These are phyloP conservation scores for Lippia alba DNA, from an alignment of 305 asterid genomes.

Conservation along the genomic window DNA sequence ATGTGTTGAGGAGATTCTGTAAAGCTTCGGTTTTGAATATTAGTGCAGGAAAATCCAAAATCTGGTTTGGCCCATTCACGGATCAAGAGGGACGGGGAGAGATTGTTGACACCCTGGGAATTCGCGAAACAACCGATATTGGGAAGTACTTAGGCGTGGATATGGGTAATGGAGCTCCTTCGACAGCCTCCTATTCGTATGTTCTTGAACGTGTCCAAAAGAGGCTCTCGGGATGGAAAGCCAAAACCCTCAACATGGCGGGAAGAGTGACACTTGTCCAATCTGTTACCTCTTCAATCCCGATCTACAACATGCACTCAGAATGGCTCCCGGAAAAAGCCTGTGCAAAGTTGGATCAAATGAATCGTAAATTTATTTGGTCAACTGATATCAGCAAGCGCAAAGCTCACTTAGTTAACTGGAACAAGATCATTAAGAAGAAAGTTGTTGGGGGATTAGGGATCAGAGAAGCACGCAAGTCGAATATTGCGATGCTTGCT, in stretches of 20 bases:
- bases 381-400: neutral
- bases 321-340: neutral
- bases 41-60: no score
- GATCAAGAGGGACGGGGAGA: no score
- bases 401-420: neutral
- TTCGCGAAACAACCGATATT: no score
- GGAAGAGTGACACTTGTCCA: neutral
- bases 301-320: neutral
- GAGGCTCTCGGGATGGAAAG: neutral
- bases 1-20: no score
- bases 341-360: neutral
- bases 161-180: no score
- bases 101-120: no score
- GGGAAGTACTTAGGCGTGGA: no score
- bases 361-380: neutral
- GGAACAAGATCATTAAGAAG: neutral
- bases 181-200: no score
- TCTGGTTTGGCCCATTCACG: no score
- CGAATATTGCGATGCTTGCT: neutral
- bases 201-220: neutral
- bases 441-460: neutral
- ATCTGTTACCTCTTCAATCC: neutral
- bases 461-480: no score
- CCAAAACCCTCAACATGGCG: neutral
- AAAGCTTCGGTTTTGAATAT: no score